A percentile compares a stretch with the other conserved stretches of the same genome.
These are phyloP conservation scores for Priceomyces medius DNA, from an alignment of 805 yeast species.

Conservation along the genomic window DNA sequence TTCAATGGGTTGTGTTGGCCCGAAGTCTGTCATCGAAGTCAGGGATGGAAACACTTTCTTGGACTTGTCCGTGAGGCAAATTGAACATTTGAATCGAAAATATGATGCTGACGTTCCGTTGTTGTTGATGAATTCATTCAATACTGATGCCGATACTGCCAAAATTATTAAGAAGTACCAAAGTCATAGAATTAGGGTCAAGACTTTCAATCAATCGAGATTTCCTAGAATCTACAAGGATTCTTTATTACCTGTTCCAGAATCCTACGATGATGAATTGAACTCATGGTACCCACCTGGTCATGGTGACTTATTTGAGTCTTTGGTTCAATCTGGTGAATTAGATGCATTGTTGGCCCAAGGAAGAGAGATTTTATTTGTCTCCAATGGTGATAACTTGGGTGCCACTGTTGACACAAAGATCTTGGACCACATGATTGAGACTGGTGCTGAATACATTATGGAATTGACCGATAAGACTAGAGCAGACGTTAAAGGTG, in stretches of 20 bases:
- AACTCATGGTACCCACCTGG: slow-evolving; percentile 99
- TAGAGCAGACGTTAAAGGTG: slow-evolving; percentile 99
- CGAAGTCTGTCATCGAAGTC: slow-evolving; percentile 96
- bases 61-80: slow-evolving; percentile 94
- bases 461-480: slow-evolving; percentile 99
- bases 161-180: slow-evolving; percentile 94
- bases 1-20: slow-evolving; percentile 99
- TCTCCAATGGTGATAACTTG: slow-evolving; percentile 96
- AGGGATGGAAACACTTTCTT: slow-evolving; percentile 97
- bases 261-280: slow-evolving; percentile 64
- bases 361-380: slow-evolving; percentile 93
- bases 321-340: slow-evolving; percentile 86
- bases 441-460: slow-evolving; percentile 86
- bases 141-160: slow-evolving; percentile 94
- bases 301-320: slow-evolving; percentile 96
- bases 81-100: slow-evolving; percentile 87
- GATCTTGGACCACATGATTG: slow-evolving; percentile 89
- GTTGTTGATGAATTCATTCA: slow-evolving; percentile 96
- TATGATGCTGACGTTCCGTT: slow-evolving; percentile 93
- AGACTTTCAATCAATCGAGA: slow-evolving; percentile 96
- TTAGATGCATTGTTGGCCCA: slow-evolving; percentile 84
- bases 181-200: slow-evolving; percentile 92
- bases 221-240: slow-evolving; percentile 95
- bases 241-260: slow-evolving; percentile 93
- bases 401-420: slow-evolving; percentile 97